These are phyloP conservation scores for Berkeleyomyces basicola DNA, from an alignment of 2,329 filamentous ascomycete species.

Conservation along the genomic window DNA sequence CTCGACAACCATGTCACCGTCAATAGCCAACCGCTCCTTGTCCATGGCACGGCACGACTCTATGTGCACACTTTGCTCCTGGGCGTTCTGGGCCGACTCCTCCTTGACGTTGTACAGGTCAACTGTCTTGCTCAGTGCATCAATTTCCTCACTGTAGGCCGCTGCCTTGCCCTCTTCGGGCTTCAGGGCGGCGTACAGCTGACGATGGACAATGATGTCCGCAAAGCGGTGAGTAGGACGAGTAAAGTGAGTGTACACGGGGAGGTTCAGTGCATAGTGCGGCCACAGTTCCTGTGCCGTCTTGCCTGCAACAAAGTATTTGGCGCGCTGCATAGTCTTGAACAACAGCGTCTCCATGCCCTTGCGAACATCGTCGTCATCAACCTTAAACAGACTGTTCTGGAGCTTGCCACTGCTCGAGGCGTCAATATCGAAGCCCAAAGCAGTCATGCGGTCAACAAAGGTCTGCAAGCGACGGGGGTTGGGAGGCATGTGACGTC, in stretches of 20 bases:
- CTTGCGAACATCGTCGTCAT: slow-evolving; percentile 78
- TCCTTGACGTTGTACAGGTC: slow-evolving; percentile 98
- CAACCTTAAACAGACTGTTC: slow-evolving; percentile 86
- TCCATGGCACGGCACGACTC: slow-evolving; percentile 95
- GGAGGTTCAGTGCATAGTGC: slow-evolving; percentile 85
- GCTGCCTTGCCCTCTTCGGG: slow-evolving; percentile 38
- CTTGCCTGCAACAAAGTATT: slow-evolving; percentile 81
- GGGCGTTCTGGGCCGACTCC: slow-evolving; percentile 89
- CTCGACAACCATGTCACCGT: slow-evolving; percentile 85
- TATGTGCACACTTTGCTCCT: slow-evolving; percentile 97
- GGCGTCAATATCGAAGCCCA: slow-evolving; percentile 80
- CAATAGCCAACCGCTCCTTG: slow-evolving; percentile 68
- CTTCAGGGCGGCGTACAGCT: slow-evolving; percentile 74
- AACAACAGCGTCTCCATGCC: slow-evolving; percentile 93
- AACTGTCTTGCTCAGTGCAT: slow-evolving; percentile 76
- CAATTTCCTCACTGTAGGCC: slow-evolving; percentile 69
- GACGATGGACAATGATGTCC: slow-evolving; percentile 87
- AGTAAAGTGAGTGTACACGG: slow-evolving; percentile 93
- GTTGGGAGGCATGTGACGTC: slow-evolving; percentile 73
- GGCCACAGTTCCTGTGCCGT: slow-evolving; percentile 59
- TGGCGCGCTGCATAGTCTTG: slow-evolving; percentile 91
- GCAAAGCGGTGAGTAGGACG: slow-evolving; percentile 88
- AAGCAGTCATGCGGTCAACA: slow-evolving; percentile 77
- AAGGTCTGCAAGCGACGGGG: slow-evolving; percentile 78
- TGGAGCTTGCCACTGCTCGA: slow-evolving; percentile 81